Evolutionary conservation across 495 filamentous ascomycete species (phyloP), one percentile per base, ranked within the genome.

Genomic region (Neurospora sp.): DNA sequence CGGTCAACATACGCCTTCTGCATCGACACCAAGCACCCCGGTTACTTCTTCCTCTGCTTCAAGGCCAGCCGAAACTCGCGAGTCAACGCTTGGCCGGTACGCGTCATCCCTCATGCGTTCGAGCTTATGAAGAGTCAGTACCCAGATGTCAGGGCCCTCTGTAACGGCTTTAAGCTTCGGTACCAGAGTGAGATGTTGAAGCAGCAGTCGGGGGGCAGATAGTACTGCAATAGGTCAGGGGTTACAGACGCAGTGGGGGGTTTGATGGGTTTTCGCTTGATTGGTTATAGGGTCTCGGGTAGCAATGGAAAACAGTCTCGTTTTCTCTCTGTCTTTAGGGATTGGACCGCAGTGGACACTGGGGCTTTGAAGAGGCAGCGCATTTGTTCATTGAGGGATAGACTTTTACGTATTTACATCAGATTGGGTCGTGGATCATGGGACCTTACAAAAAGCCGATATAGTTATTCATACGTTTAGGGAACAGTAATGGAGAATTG

Each of bases 21-120:
- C 86, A 89, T 96, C 78, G 93, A 97, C 77, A 86, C 91, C 48
- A 94, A 93, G 82, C 91, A 94, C 78, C 91, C 96, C 3, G 96
- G 96, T 48, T 98, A 97, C 83, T 99, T 98, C 83, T 90, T 85
- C 78, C 89, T 99, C 39, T 96, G 94, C 85, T 99, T 97, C 88
- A 98, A 97, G 83, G 93, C 94, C 9, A 94, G 92, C 53, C 86
- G 90, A 74, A 83, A 85, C 39, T 91, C 94, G 3, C 82, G 82
- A 41, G 86, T 94, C 39, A 88, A 91, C 61, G 89, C 88, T 74
- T 98, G 94, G 95, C 88, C 88, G 9, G 93, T 99, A 72, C 94
- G 94, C 78, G 90, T 98, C 44, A 89, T 98, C 16, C 96, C 96
- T 2, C 90, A 94, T 72, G 87, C 82, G 14, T 99, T 92, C 77